These are phyloP conservation scores for Pseudogymnoascus sp. DNA, from an alignment of 2,329 filamentous ascomycete genomes.

Conservation along the genomic window DNA sequence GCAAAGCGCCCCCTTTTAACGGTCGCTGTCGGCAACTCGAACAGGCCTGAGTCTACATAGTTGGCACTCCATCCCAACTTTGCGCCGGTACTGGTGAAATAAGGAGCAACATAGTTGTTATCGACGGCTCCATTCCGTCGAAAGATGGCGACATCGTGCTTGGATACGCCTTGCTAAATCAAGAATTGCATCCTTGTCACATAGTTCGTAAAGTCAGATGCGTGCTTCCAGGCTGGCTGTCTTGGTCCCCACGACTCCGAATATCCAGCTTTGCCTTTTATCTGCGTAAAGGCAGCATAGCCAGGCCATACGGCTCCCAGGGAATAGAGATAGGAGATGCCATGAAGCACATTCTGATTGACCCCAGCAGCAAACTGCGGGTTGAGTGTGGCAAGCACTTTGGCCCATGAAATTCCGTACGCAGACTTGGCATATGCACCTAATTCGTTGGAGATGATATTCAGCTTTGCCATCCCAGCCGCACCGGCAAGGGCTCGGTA, in stretches of 20 bases:
- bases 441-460: constrained; percentile 12
- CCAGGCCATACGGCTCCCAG: constrained; percentile 7
- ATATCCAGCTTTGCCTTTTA: neutral
- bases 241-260: constrained; percentile 11
- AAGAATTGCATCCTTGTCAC: constrained; percentile 9
- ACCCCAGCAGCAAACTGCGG: constrained; percentile 8
- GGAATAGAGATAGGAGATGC: constrained; percentile 5
- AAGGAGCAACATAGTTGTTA: constrained; percentile 5
- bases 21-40: neutral
- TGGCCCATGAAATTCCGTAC: constrained; percentile 12
- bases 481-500: constrained; percentile 12
- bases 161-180: constrained; percentile 9
- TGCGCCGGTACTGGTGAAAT: constrained; percentile 7
- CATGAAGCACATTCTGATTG: constrained; percentile 4
- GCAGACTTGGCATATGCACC: constrained; percentile 10
- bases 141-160: constrained; percentile 12
- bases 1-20: constrained; percentile 3
- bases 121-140: constrained; percentile 4
- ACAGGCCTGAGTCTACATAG: constrained; percentile 4
- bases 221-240: constrained; percentile 9
- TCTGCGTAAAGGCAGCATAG: constrained; percentile 1
- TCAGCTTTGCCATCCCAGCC: constrained; percentile 9
- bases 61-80: constrained; percentile 3
- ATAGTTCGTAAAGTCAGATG: constrained; percentile 4
- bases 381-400: constrained; percentile 10